Evolutionary conservation across 768 basidiomycete species (phyloP), one percentile per base, ranked within the genome.

Genomic region (Suillus placidus): DNA sequence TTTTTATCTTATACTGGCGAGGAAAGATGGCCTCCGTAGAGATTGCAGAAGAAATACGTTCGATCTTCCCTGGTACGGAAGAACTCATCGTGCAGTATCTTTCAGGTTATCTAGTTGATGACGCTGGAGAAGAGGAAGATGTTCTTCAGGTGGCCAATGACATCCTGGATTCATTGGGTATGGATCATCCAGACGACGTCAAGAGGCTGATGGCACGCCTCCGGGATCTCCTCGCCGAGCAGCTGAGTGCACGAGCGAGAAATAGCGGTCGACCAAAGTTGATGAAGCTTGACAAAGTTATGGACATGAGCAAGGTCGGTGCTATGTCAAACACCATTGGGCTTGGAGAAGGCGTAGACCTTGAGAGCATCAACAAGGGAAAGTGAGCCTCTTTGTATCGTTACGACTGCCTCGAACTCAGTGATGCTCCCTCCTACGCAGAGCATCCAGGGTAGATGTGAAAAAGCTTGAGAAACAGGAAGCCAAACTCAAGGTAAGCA

Each of bases 381-480:
- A 95, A 95, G 92, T 94, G 74, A 77, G 81, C 75, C 77, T 80
- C 45, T 8, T 57, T 35, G 6, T 12, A 34, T 58, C 62, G 55
- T 58, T 49, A 26, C 26, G 32, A 43, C 43, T 64, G 67, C 60
- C 52, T 52, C 55, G 42, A 54, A 42, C 49, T 43, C 42, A 64
- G 54, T 35, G 43, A 38, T 62, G 60, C 63, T 66, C 67, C 66
- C 63, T 66, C 67, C 66, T 70, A 60, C 72, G 64, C 68, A 93
- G 95, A 79, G 93, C 92, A 40, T 94, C 93, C 43, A 89, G 91
- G 35, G 95, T 97, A 56, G 95, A 97, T 80, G 86, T 97, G 66
- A 97, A 95, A 79, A 96, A 96, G 72, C 87, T 97, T 10, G 95
- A 97, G 80, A 97, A 97, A 78, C 93, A 95, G 71, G 97, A 99